Evolutionary conservation across 192 early-diverging fungal species (phyloP), one percentile per base, ranked within the genome.

Genomic region (Borealophlyctis nickersoniae): DNA sequence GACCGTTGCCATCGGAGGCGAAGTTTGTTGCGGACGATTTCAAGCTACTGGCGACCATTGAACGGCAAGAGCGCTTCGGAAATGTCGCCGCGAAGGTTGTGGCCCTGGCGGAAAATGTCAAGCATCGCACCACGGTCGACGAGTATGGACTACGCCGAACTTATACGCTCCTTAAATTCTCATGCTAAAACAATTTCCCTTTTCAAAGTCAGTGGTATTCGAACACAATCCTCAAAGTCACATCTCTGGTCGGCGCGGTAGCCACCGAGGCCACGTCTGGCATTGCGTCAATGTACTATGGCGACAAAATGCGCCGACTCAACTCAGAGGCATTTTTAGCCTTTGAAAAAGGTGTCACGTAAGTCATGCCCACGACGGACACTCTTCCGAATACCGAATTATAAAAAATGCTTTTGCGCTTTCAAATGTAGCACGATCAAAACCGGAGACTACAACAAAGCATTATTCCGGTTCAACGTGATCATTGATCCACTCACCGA

Each of bases 401-500:
- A n/a, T n/a, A n/a, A n/a, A n/a, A n/a, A n/a, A n/a, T n/a, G n/a
- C n/a, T n/a, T n/a, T n/a, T n/a, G n/a, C n/a, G n/a, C n/a, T n/a
- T n/a, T n/a, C n/a, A n/a, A n/a, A n/a, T n/a, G n/a, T n/a, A n/a
- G n/a, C n/a, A n/a, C n/a, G n/a, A n/a, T n/a, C n/a, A n/a, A n/a
- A n/a, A n/a, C n/a, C n/a, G n/a, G n/a, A n/a, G n/a, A n/a, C n/a
- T n/a, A n/a, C n/a, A n/a, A n/a, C n/a, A n/a, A n/a, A n/a, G 45
- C 61, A 11, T 3, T 33, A 35, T 3, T 71, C 55, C 64, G 50
- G 1, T 35, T 76, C 52, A 31, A 53, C 33, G 87, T 81, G 0
- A 67, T 90, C 3, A 63, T 98, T 3, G 89, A 95, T 65, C 96
- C 96, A 3, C 39, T 89, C 7, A 90, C 84, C 64, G 84, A 91